phyloP scores from a whole-genome alignment of 73 alveolate genomes.

The Paramecium sonneborni region DNA sequence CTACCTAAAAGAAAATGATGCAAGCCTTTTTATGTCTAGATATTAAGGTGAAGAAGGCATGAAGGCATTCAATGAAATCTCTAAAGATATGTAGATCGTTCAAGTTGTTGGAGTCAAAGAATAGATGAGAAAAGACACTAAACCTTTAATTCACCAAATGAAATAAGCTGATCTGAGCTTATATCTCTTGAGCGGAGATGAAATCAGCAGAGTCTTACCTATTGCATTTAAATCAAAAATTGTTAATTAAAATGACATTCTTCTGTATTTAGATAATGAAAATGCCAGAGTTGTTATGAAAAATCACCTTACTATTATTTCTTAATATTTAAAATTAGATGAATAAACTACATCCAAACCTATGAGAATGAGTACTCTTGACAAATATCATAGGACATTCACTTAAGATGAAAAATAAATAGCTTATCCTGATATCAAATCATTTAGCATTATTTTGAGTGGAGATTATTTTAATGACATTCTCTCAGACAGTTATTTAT shows the following conservation, averaged over 20 bases:
- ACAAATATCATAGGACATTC: not conserved
- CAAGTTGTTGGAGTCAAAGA: slow-evolving; percentile 59
- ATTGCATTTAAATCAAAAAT: slow-evolving; percentile 54
- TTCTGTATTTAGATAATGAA: not conserved
- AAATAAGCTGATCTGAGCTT: slow-evolving; percentile 36
- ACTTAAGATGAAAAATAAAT: not conserved
- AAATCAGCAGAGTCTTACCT: slow-evolving; percentile 42
- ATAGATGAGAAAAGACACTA: slow-evolving; percentile 33
- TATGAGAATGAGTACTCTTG: slow-evolving; percentile 15
- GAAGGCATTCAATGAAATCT: not conserved
- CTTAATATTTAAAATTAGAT: not conserved
- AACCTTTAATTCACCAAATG: slow-evolving; percentile 17
- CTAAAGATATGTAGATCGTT: slow-evolving; percentile 29
- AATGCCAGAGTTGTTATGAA: slow-evolving; percentile 10
- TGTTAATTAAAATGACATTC: not conserved
- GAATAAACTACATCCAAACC: not conserved
- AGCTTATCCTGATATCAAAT: not conserved
- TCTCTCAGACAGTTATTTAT: slow-evolving; percentile 29
- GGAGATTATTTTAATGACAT: slow-evolving; percentile 54
- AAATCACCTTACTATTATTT: not conserved
- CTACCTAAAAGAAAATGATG: slow-evolving; percentile 23
- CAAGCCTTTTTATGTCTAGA: not conserved
- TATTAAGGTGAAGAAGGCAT: slow-evolving; percentile 13
- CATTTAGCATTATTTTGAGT: slow-evolving; percentile 53
- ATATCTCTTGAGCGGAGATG: slow-evolving; percentile 62